A percentile compares a stretch with the other conserved stretches of the same genome.
Conservation (phyloP, 345 rosid genomes). For the Lenwebbia sp. region DNA sequence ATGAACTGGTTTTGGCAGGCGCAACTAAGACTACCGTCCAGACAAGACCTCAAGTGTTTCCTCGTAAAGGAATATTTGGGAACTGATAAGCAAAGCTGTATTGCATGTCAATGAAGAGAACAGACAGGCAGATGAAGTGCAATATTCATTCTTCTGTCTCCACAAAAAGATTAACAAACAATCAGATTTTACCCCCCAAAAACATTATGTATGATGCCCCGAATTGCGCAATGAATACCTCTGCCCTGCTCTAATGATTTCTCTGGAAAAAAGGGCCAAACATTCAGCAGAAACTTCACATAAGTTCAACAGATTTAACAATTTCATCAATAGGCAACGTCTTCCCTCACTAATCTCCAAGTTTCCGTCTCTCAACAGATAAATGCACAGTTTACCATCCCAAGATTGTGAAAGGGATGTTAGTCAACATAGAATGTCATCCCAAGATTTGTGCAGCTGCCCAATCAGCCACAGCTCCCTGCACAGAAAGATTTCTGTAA, state of each 20-base stretch:
- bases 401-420: too few species aligned
- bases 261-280: too few species aligned
- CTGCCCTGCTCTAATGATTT: too few species aligned
- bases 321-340: neutral
- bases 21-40: neutral
- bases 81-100: neutral
- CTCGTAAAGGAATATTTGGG: neutral
- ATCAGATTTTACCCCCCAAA: neutral
- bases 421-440: too few species aligned
- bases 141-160: neutral
- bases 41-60: neutral
- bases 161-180: rapidly evolving
- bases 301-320: too few species aligned
- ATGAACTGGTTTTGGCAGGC: neutral
- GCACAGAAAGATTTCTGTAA: too few species aligned
- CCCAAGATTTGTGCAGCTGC: too few species aligned
- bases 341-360: neutral
- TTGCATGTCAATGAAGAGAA: neutral
- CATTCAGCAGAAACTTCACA: too few species aligned
- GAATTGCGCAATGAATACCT: too few species aligned
- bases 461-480: too few species aligned
- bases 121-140: neutral
- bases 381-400: neutral
- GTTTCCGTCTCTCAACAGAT: neutral
- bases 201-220: too few species aligned